Base-by-base conservation (phyloP, 208 protist species). In the Strigomonas culicis region DNA sequence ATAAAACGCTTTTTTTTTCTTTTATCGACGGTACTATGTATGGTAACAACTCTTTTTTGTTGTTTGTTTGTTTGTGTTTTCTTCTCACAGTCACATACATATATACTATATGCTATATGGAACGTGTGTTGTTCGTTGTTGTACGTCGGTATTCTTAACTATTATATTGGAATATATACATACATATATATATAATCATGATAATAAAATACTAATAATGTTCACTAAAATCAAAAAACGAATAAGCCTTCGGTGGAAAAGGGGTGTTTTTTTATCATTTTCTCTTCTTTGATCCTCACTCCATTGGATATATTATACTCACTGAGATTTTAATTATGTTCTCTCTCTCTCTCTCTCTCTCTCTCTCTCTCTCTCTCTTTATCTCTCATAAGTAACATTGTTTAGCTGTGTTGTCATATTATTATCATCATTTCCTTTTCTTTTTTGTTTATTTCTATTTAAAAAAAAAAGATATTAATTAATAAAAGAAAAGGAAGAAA, bases 401-500 rank as follows among this genome's bases (percentile, higher is more conserved):
- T 61, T 7, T 44, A 27, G 30, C 19, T 44, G 36, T 11, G 10
- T 10, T 50, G 25, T 59, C 27, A 3, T 51, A 15, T 72, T n/a
- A 44, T 46, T 43, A n/a, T 59, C 28, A 56, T 2, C 44, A 31
- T 28, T 34, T 32, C 32, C 50, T 58, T 41, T 41, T 72, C 19
- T 25, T 44, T 49, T 50, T 36, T 36, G 3, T 55, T n/a, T 22
- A 22, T 64, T 6, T 30, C 39, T 19, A 27, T 56, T 52, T 43
- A 59, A 44, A 1, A 36, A 46, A 31, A 17, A 47, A 22, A 43
- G 10, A 15, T 59, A 27, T n/a, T 34, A 19, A n/a, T 43, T 52
- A 25, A 39, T 7, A 24, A 44, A 4, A n/a, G 6, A 36, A 21
- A 63, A 55, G 7, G 8, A 17, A n/a, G 70, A 65, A 72, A 57